Percentiles rank a stretch among this genome's conserved stretches.
Conservation (phyloP, 2,329 filamentous ascomycete genomes). For the Penicillium glabrum region DNA sequence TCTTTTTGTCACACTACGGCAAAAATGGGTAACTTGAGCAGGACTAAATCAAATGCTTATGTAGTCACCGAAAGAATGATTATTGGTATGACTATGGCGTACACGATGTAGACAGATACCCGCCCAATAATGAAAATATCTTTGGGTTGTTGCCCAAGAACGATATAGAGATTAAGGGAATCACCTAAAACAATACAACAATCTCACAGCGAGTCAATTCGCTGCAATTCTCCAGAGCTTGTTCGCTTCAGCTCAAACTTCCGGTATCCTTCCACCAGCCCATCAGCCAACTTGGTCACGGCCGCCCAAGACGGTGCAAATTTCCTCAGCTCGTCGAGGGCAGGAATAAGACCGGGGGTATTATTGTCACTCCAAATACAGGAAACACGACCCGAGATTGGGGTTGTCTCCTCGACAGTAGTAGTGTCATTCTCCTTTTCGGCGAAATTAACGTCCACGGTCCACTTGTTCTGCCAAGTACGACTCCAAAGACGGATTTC, state of each 20-base stretch:
- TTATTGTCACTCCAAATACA: conserved; percentile 93
- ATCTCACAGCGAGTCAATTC: background rate
- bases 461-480: conserved; percentile 74
- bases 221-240: background rate
- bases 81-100: background rate
- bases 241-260: conserved; percentile 54
- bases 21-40: background rate
- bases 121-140: background rate
- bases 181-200: background rate
- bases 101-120: background rate
- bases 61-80: background rate
- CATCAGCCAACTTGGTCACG: conserved; percentile 72
- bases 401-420: conserved; percentile 25
- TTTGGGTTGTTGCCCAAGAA: background rate
- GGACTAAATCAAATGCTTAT: background rate
- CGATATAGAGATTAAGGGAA: background rate
- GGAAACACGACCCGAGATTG: conserved; percentile 63
- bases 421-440: conserved; percentile 40
- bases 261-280: conserved; percentile 78
- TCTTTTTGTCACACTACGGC: no score
- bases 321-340: conserved; percentile 73
- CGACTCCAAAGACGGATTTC: conserved; percentile 80
- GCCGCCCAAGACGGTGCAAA: conserved; percentile 80
- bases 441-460: conserved; percentile 64
- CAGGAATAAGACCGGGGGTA: conserved; percentile 68